A percentile compares a stretch with the other conserved stretches of the same genome.
Conservation (phyloP, 78 protist genomes). For the Guillardia theta region DNA sequence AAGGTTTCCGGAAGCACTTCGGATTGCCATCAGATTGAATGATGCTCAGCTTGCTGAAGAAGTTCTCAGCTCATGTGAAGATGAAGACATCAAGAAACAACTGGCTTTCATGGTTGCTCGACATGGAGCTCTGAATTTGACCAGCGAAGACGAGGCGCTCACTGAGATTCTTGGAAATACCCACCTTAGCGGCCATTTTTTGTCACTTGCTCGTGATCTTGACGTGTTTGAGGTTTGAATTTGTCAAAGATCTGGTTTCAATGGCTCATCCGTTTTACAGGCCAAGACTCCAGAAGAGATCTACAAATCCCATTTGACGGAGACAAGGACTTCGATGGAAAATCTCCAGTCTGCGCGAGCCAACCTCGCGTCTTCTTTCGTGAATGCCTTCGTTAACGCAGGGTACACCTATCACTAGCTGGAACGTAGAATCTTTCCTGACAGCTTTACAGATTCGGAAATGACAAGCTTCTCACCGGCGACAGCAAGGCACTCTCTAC, state of each 20-base stretch:
- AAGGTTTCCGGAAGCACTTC: conserved; percentile 55
- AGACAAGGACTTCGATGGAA: not conserved
- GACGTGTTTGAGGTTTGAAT: conserved; percentile 91
- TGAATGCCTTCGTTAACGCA: conserved; percentile 93
- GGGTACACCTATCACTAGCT: too few relatives aligned
- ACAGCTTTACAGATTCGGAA: conserved; percentile 83
- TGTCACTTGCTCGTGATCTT: conserved; percentile 84
- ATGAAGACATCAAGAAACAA: conserved; percentile 69
- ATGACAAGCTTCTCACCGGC: conserved; percentile 88
- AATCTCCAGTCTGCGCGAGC: conserved; percentile 78
- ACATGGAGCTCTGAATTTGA: not conserved
- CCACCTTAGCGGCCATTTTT: conserved; percentile 71
- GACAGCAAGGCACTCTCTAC: not conserved
- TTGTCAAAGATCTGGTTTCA: too few relatives aligned
- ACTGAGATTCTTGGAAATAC: conserved; percentile 70
- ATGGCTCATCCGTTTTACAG: too few relatives aligned
- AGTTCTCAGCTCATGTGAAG: not conserved
- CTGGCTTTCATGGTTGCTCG: conserved; percentile 32
- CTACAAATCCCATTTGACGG: conserved; percentile 81
- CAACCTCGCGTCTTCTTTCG: conserved; percentile 92
- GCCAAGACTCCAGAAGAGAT: conserved; percentile 96
- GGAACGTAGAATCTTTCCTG: too few relatives aligned
- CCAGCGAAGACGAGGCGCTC: conserved; percentile 42
- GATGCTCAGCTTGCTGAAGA: not conserved
- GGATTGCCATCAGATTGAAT: conserved; percentile 51